Evolutionary conservation across 2,329 filamentous ascomycete genomes (phyloP).

Genomic region (Emergomyces orientalis): DNA sequence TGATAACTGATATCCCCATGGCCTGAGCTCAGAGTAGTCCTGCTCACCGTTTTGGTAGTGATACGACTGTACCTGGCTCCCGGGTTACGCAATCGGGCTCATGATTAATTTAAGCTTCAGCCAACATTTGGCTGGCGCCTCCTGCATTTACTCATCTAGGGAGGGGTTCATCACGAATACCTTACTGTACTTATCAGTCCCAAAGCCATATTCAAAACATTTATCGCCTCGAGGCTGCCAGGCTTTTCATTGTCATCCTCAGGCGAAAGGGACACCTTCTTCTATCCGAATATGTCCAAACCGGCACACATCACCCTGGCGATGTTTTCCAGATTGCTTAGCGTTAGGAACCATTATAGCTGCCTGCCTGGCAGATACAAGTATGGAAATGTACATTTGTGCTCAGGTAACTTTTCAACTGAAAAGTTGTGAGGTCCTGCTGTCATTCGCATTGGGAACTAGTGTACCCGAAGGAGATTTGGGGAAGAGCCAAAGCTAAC

Average conservation of each 20-base stretch:
- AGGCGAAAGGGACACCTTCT: too few species aligned
- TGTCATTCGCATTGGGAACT: neutral
- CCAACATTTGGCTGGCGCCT: neutral
- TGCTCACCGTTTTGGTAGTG: too few species aligned
- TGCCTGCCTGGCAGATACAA: neutral
- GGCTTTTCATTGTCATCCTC: too few species aligned
- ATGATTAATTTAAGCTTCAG: neutral
- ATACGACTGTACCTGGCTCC: neutral
- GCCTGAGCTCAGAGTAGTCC: too few species aligned
- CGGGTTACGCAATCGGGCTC: neutral
- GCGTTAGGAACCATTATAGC: neutral
- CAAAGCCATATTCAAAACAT: too few species aligned
- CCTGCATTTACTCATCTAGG: neutral
- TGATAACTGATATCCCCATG: too few species aligned
- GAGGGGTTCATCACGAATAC: too few species aligned
- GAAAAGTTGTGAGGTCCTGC: neutral
- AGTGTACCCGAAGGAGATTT: neutral
- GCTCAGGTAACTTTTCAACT: neutral
- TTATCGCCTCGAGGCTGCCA: too few species aligned
- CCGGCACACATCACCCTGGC: neutral
- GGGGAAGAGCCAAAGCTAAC: neutral
- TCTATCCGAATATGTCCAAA: neutral
- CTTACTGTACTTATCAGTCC: too few species aligned
- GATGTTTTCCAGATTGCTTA: neutral
- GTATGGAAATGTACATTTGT: neutral